These are phyloP conservation scores for Xylogone sp. DNA, from an alignment of 2,329 filamentous ascomycete genomes.

Conservation along the genomic window DNA sequence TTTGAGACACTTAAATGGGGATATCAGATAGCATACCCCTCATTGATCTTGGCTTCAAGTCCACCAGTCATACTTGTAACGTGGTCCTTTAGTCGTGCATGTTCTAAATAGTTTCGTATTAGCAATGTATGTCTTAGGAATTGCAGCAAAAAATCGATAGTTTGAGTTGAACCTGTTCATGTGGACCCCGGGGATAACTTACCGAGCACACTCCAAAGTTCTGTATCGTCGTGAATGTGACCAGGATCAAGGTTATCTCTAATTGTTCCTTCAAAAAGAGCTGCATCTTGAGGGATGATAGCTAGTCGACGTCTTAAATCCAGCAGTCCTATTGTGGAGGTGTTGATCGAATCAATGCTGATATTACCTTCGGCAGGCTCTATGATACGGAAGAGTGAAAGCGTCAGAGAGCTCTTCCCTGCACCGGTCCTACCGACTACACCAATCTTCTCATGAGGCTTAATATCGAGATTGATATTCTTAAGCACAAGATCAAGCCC, in stretches of 20 bases:
- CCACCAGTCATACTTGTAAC: conserved; percentile 82
- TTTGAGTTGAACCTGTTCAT: too few relatives aligned
- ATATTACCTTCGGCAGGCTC: conserved; percentile 81
- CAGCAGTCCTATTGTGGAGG: conserved; percentile 82
- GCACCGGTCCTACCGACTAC: conserved; percentile 95
- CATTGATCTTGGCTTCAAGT: conserved; percentile 84
- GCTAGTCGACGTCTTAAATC: conserved; percentile 86
- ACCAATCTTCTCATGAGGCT: conserved; percentile 95
- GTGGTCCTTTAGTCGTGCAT: conserved; percentile 90
- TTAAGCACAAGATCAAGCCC: conserved; percentile 90
- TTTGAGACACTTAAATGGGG: not conserved
- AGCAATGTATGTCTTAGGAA: conserved; percentile 23
- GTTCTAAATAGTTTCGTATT: conserved; percentile 55
- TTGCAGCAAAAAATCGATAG: not conserved
- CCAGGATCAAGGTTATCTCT: conserved; percentile 94
- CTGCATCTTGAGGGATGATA: conserved; percentile 97
- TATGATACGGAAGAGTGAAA: conserved; percentile 93
- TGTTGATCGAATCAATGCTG: conserved; percentile 85
- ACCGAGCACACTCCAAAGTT: conserved; percentile 94
- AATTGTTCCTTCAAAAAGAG: conserved; percentile 88
- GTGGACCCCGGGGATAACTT: conserved; percentile 35
- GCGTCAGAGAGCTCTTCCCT: conserved; percentile 89
- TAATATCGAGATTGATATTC: conserved; percentile 87
- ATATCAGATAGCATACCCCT: conserved; percentile 66
- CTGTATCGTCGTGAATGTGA: conserved; percentile 93